Percentiles rank a stretch among this genome's conserved stretches.
phyloP scores from a whole-genome alignment of 805 yeast species.

The Kuraishia molischiana region DNA sequence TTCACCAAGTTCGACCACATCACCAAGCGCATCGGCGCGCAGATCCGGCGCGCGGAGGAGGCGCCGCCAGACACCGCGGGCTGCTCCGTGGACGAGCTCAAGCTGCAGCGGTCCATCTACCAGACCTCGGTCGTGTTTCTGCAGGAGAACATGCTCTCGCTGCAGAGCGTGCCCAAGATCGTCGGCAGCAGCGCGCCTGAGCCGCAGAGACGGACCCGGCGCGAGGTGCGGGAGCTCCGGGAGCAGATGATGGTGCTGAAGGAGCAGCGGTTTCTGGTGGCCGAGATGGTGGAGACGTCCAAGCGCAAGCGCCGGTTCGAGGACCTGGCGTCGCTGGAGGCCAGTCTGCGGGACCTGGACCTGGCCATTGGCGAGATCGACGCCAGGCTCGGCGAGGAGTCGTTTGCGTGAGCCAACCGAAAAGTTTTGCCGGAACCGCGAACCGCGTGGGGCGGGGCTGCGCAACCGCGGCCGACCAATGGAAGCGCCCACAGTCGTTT shows the following conservation, averaged over 20 bases:
- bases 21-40: conserved; percentile 29
- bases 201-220: conserved; percentile 26
- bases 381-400: conserved; percentile 46
- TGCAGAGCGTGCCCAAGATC: conserved; percentile 48
- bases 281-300: conserved; percentile 50
- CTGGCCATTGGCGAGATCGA: conserved; percentile 37
- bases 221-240: conserved; percentile 46
- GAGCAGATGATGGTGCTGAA: conserved; percentile 79
- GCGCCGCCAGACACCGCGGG: conserved; percentile 11
- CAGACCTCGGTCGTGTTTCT: conserved; percentile 48
- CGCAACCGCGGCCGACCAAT: neutral
- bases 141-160: conserved; percentile 55
- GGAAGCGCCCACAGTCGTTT: too few relatives aligned
- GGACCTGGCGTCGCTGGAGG: conserved; percentile 52
- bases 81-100: conserved; percentile 26
- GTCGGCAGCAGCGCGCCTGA: conserved; percentile 10
- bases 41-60: conserved; percentile 14
- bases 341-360: conserved; percentile 48
- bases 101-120: conserved; percentile 44
- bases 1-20: conserved; percentile 42
- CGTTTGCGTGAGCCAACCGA: conserved; percentile 10
- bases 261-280: conserved; percentile 72
- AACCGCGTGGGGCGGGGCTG: neutral
- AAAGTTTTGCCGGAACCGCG: too few relatives aligned
- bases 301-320: conserved; percentile 68